Base-by-base conservation (phyloP, 2,329 filamentous ascomycete genomes). In the Polytolypa hystricis region DNA sequence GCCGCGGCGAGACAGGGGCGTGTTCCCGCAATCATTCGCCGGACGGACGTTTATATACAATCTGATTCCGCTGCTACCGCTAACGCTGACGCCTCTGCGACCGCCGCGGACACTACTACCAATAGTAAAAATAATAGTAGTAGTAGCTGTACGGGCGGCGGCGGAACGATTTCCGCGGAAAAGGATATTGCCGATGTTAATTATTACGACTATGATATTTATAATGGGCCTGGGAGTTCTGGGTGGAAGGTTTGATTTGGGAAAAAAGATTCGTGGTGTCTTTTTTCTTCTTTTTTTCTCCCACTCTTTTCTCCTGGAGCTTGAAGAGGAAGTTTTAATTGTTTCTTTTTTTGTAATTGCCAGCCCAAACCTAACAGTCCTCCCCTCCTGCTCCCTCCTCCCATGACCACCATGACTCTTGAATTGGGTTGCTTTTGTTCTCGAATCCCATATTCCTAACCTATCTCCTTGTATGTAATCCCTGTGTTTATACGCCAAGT, bases 21-120 rank as follows among this genome's bases (percentile, higher is more conserved):
- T n/a, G 28, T 35, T 29, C 32, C 42, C 9, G 41, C 37, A 21
- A 46, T 46, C n/a, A 39, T 44, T 31, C 40, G 42, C 30, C 46
- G 33, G 16, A 47, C 43, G n/a, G 45, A 47, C 20, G 39, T 47
- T 6, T 47, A 42, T 38, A 39, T 45, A 16, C 30, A 39, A 3
- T 42, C 39, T 37, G 41, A 40, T 8, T 28, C 37, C 9, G 38
- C 18, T n/a, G n/a, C 29, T 17, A 21, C 28, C 6, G 37, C 38
- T 21, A 27, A 29, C 9, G 28, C 10, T 11, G 25, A 20, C 17
- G 17, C 28, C 5, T 15, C 16, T 28, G 15, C 14, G 16, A 19
- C 7, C n/a, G 11, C 33, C 7, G n/a, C n/a, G n/a, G n/a, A n/a
- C n/a, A n/a, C n/a, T n/a, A n/a, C n/a, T n/a, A n/a, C n/a, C n/a